phyloP scores from a whole-genome alignment of 805 yeast genomes.

The Aciculoconidium aculeatum region DNA sequence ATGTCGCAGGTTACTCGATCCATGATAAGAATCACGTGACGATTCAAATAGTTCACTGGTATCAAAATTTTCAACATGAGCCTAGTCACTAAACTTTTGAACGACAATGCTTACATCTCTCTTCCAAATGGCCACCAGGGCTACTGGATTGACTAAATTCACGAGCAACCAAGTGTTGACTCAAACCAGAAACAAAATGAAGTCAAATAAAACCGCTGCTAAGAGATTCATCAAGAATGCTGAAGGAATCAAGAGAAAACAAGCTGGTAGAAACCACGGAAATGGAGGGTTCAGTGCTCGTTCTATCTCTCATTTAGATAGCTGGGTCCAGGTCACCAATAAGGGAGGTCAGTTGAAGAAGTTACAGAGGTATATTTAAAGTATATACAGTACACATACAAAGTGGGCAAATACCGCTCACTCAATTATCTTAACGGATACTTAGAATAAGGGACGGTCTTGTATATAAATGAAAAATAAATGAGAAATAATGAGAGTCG shows the following conservation, averaged over 20 bases:
- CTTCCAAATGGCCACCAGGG: conserved; percentile 12
- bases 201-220: conserved; percentile 83
- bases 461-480: conserved; percentile 3
- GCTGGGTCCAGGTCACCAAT: conserved; percentile 47
- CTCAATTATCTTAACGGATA: too few relatives aligned
- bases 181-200: conserved; percentile 46
- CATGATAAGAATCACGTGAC: too few relatives aligned
- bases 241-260: conserved; percentile 46
- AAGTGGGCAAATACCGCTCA: conserved; percentile 1
- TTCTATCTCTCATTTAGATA: conserved; percentile 53
- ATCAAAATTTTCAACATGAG: too few relatives aligned
- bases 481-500: too few relatives aligned
- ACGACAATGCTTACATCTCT: too few relatives aligned
- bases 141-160: conserved; percentile 15
- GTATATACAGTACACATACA: conserved; percentile 4
- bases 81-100: too few relatives aligned
- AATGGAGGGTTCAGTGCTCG: conserved; percentile 80
- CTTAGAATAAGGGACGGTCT: conserved; percentile 1
- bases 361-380: conserved; percentile 35
- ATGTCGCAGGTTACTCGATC: too few relatives aligned
- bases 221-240: conserved; percentile 81
- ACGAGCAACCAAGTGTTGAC: conserved; percentile 17
- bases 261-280: conserved; percentile 88
- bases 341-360: conserved; percentile 55
- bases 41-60: too few relatives aligned